These are phyloP conservation scores for Helminthosporium solani DNA, from an alignment of 2,329 filamentous ascomycete genomes.

Conservation along the genomic window DNA sequence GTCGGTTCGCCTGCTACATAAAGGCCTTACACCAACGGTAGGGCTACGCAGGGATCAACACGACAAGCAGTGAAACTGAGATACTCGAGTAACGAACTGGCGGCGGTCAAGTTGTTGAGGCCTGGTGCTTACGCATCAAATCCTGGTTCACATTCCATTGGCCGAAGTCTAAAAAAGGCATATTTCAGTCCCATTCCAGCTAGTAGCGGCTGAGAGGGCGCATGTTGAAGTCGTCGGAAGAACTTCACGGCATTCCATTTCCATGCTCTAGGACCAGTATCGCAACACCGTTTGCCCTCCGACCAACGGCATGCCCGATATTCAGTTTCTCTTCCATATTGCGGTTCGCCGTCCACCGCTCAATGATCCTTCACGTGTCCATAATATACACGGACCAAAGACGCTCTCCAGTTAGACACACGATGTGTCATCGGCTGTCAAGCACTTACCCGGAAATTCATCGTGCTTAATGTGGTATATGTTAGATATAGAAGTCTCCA, in stretches of 20 bases:
- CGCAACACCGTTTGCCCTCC: not conserved
- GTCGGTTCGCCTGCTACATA: not conserved
- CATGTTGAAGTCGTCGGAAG: not conserved
- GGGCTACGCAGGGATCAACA: not conserved
- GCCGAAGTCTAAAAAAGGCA: constrained; percentile 1
- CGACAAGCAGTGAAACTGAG: not conserved
- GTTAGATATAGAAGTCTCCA: constrained; percentile 7
- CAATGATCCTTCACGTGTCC: constrained; percentile 8
- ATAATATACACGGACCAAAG: constrained; percentile 11
- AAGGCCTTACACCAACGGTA: not conserved
- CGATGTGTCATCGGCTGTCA: constrained; percentile 19
- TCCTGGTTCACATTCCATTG: not conserved
- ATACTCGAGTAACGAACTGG: not conserved
- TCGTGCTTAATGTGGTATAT: constrained; percentile 17
- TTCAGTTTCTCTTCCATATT: not conserved
- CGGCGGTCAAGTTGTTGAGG: constrained; percentile 1
- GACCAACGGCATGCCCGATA: constrained; percentile 6
- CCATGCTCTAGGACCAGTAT: not conserved
- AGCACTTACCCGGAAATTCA: constrained; percentile 6
- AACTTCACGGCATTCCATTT: not conserved
- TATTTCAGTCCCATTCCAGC: not conserved
- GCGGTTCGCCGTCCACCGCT: constrained; percentile 5
- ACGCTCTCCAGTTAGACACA: constrained; percentile 1
- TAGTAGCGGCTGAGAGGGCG: constrained; percentile 1
- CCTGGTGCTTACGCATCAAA: constrained; percentile 4